Evolutionary conservation across 192 early-diverging fungal genomes (phyloP).

Genomic region (Coemansia sp.): DNA sequence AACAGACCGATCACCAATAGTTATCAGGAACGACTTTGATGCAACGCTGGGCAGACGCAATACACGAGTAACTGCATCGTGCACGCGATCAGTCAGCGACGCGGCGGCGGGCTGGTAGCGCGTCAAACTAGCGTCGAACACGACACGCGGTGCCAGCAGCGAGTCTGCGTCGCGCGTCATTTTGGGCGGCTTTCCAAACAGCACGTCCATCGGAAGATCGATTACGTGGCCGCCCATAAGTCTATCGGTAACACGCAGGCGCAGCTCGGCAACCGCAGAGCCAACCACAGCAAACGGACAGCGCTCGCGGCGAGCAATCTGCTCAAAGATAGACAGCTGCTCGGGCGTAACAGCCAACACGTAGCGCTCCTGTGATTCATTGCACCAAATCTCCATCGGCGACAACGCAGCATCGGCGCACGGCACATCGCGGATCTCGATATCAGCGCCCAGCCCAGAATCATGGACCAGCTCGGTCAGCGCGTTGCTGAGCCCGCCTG

Average conservation of each 20-base stretch:
- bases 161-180: constrained; percentile 80
- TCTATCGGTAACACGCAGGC: constrained; percentile 78
- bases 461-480: constrained; percentile 98
- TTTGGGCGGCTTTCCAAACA: constrained; percentile 97
- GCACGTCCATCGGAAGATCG: constrained; percentile 91
- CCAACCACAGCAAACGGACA: constrained; percentile 92
- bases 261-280: constrained; percentile 77
- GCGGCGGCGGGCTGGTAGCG: constrained; percentile 59
- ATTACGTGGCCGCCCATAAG: constrained; percentile 59
- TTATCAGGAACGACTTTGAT: constrained; percentile 94
- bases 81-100: constrained; percentile 44
- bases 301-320: constrained; percentile 85
- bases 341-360: constrained; percentile 85
- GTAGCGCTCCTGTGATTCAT: constrained; percentile 98
- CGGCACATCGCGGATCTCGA: constrained; percentile 90
- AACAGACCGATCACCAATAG: constrained; percentile 95
- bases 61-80: constrained; percentile 72
- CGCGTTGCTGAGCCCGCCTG: constrained; percentile 97
- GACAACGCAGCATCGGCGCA: constrained; percentile 90
- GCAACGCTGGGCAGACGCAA: constrained; percentile 86
- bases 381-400: constrained; percentile 99
- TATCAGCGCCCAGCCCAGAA: constrained; percentile 81
- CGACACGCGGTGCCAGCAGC: constrained; percentile 48
- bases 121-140: constrained; percentile 61
- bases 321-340: constrained; percentile 66